Percentiles rank a stretch among this genome's conserved stretches.
Conservation (phyloP, 176 grass and related monocot species). For the Stipa capillata region DNA sequence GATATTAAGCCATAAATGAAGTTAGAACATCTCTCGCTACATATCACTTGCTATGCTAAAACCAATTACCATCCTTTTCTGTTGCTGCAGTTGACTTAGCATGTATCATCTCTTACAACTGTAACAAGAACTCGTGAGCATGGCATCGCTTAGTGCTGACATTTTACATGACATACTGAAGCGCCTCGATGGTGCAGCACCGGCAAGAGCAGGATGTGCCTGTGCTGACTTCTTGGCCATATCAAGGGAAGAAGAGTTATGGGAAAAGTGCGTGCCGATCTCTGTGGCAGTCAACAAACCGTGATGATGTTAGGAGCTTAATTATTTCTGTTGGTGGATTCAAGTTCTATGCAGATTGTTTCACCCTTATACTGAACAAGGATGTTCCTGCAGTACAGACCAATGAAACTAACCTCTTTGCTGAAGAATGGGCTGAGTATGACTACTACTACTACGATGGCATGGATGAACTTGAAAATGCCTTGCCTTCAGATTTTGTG, state of each 20-base stretch:
- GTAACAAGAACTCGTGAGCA: background rate
- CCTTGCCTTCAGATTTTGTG: conserved; percentile 22
- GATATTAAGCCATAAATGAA: background rate
- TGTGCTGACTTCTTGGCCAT: conserved; percentile 27
- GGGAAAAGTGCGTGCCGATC: conserved; percentile 36
- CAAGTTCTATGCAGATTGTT: conserved; percentile 46
- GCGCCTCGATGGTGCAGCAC: conserved; percentile 33
- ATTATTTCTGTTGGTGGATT: conserved; percentile 39
- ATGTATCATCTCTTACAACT: background rate
- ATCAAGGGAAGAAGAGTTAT: conserved; percentile 35
- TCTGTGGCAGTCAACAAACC: conserved; percentile 25
- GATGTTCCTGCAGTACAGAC: conserved; percentile 22
- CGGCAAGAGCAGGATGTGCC: conserved; percentile 37
- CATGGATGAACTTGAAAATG: conserved; percentile 25
- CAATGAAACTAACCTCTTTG: conserved; percentile 24
- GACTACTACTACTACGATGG: conserved; percentile 25
- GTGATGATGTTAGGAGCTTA: conserved; percentile 26
- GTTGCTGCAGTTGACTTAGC: conserved; percentile 11
- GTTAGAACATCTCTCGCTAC: background rate
- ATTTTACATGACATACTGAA: conserved; percentile 39
- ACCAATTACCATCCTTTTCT: background rate
- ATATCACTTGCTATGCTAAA: background rate
- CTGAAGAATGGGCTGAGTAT: conserved; percentile 28
- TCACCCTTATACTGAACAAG: conserved; percentile 44
- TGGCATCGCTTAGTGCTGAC: conserved; percentile 34